These are phyloP conservation scores for Dioszegia crocea DNA, from an alignment of 768 basidiomycete genomes.

Conservation along the genomic window DNA sequence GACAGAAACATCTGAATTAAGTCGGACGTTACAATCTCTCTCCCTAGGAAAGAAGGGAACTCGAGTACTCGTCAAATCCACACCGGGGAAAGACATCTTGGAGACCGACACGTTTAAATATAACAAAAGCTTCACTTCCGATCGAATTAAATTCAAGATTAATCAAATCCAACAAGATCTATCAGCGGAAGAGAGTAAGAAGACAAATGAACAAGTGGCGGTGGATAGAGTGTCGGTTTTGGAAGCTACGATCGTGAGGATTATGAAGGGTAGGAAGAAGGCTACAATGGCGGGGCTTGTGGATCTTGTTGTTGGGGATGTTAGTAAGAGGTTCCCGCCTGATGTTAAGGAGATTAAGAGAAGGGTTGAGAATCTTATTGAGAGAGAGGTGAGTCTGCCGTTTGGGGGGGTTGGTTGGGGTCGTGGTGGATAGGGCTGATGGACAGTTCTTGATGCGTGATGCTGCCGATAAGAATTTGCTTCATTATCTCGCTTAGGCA, in stretches of 20 bases:
- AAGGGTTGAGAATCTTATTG: slow-evolving; percentile 74
- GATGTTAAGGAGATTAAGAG: slow-evolving; percentile 80
- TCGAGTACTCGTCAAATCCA: slow-evolving; percentile 75
- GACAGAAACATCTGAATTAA: slow-evolving; percentile 57
- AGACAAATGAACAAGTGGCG: slow-evolving; percentile 78
- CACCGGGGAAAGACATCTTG: slow-evolving; percentile 70
- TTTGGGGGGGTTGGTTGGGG: not conserved
- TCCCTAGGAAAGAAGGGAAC: slow-evolving; percentile 74
- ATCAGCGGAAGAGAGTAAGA: slow-evolving; percentile 76
- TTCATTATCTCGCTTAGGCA: slow-evolving; percentile 70
- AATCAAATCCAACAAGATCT: slow-evolving; percentile 94
- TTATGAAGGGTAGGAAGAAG: slow-evolving; percentile 91
- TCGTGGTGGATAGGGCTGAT: slow-evolving; percentile 25
- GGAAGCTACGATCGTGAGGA: slow-evolving; percentile 90
- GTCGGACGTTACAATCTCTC: slow-evolving; percentile 83
- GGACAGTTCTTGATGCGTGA: slow-evolving; percentile 72
- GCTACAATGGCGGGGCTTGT: slow-evolving; percentile 73
- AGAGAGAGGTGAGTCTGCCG: slow-evolving; percentile 53
- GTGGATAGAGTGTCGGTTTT: slow-evolving; percentile 78
- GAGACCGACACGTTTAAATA: slow-evolving; percentile 72
- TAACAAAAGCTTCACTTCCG: slow-evolving; percentile 77
- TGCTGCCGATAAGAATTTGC: slow-evolving; percentile 64
- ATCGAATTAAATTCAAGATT: slow-evolving; percentile 76
- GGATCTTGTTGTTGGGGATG: slow-evolving; percentile 75
- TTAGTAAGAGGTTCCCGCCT: slow-evolving; percentile 81